Evolutionary conservation across 2,329 filamentous ascomycete species (phyloP).

Genomic region (Beauveria scarabaeidicola): DNA sequence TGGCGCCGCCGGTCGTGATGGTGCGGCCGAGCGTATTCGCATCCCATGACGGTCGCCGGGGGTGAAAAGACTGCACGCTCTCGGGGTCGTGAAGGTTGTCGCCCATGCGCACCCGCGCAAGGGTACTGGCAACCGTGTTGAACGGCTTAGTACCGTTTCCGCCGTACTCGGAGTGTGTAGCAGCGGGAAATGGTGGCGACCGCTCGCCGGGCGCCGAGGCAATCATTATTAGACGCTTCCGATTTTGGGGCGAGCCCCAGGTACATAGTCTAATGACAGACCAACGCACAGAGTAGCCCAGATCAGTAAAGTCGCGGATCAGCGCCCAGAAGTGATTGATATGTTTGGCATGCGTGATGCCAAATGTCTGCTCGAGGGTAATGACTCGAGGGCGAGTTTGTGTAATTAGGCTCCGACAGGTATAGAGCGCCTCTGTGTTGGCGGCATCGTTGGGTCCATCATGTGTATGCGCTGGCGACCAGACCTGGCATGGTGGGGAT

Average conservation of each 20-base stretch:
- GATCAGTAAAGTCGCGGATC: conserved; percentile 53
- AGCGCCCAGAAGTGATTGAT: conserved; percentile 49
- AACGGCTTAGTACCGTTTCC: conserved; percentile 28
- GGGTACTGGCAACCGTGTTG: conserved; percentile 31
- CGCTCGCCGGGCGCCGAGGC: conserved; percentile 59
- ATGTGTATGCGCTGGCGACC: conserved; percentile 62
- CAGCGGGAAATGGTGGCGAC: conserved; percentile 55
- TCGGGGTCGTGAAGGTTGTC: conserved; percentile 33
- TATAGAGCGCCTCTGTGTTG: conserved; percentile 54
- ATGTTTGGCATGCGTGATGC: conserved; percentile 48
- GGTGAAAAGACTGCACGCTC: conserved; percentile 19
- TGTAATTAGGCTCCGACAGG: conserved; percentile 46
- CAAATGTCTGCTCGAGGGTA: conserved; percentile 73
- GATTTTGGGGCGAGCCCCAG: conserved; percentile 42
- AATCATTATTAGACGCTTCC: conserved; percentile 47
- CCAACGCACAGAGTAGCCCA: conserved; percentile 65
- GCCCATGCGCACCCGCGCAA: conserved; percentile 28
- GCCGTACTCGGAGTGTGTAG: conserved; percentile 46
- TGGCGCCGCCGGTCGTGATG: conserved; percentile 56
- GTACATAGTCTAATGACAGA: conserved; percentile 44
- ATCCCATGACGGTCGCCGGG: conserved; percentile 33
- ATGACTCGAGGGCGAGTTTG: conserved; percentile 56
- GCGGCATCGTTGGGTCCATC: conserved; percentile 60
- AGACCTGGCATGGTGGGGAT: conserved; percentile 70
- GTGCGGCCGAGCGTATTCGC: conserved; percentile 42